Base-by-base conservation (phyloP, 495 filamentous ascomycete genomes). In the Aspergillus bertholletiae region DNA sequence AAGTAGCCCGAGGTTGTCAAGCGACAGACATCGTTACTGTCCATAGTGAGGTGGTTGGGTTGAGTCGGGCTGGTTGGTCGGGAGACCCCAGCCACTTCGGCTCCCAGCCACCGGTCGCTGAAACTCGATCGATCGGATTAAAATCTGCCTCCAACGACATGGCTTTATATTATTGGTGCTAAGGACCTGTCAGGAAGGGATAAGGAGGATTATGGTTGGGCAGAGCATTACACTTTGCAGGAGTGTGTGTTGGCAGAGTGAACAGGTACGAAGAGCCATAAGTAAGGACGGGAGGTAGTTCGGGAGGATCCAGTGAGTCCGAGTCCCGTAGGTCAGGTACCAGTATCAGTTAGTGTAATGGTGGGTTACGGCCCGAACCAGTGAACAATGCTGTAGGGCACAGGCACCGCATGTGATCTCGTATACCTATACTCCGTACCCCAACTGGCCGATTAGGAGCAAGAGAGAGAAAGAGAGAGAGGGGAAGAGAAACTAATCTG, bases 21-120 rank as follows among this genome's bases (percentile, higher is more conserved):
- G 30, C 24, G 12, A 37, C 26, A 7, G n/a, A 26, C 35, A 18
- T 48, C 26, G 46, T 18, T 26, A 26, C 23, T 40, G 28, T 43
- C 40, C 28, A 21, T 27, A 40, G 44, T 27, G 55, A 46, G 58
- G 53, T 37, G 58, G 62, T 58, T 61, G 61, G 59, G 46, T 47
- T 54, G 24, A 51, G 35, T 53, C 26, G 49, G 45, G 50, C 34
- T 55, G 47, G 22, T 39, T 48, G 46, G 51, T 44, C 54, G 47
- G 22, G 34, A 28, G n/a, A 32, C 41, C 48, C 39, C 53, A 56
- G 27, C 53, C 48, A 43, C 49, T 40, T 51, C 45, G n/a, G 46
- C n/a, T 21, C 53, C 62, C 62, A 65, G 62, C 62, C 62, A 65
- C 62, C 60, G 35, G 47, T 8, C 40, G 48, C 20, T 46, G 48